Evolutionary conservation across 305 asterid species (phyloP).

Genomic region (Fraxinus paxiana): DNA sequence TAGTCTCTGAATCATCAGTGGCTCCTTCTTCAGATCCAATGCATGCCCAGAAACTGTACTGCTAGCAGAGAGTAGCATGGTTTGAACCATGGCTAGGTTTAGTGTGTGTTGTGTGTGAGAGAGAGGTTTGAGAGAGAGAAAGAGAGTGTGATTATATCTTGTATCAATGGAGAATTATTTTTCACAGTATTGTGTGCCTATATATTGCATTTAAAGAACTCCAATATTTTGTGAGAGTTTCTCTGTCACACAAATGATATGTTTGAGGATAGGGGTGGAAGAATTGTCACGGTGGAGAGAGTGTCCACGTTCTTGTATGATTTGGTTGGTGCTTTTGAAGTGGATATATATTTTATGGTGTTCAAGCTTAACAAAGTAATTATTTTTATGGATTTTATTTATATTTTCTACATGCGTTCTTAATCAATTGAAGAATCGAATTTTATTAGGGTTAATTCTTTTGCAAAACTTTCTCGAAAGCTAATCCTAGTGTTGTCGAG

Average conservation of each 20-base stretch:
- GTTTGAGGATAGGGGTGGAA: constrained; percentile 31
- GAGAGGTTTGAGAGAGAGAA: neutral
- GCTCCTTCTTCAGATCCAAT: constrained; percentile 32
- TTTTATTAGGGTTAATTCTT: neutral
- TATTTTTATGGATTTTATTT: neutral
- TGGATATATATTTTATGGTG: neutral
- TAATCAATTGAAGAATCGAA: neutral
- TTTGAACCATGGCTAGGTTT: constrained; percentile 35
- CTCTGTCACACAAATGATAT: constrained; percentile 28
- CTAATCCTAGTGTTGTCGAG: neutral
- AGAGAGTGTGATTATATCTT: neutral
- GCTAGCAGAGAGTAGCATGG: constrained; percentile 54
- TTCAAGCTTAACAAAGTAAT: neutral
- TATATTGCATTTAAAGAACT: neutral
- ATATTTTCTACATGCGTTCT: neutral
- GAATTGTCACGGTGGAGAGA: constrained; percentile 14
- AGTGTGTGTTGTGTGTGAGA: neutral
- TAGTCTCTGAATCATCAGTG: constrained; percentile 41
- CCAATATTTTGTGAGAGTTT: constrained; percentile 19
- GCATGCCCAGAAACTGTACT: constrained; percentile 26
- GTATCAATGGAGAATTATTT: neutral
- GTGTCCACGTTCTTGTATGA: constrained; percentile 20
- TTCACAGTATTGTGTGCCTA: neutral
- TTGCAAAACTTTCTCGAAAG: neutral
- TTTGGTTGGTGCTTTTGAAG: neutral